Evolutionary conservation across 257 asterid species (phyloP).

Genomic region (Linderniella brevidens): DNA sequence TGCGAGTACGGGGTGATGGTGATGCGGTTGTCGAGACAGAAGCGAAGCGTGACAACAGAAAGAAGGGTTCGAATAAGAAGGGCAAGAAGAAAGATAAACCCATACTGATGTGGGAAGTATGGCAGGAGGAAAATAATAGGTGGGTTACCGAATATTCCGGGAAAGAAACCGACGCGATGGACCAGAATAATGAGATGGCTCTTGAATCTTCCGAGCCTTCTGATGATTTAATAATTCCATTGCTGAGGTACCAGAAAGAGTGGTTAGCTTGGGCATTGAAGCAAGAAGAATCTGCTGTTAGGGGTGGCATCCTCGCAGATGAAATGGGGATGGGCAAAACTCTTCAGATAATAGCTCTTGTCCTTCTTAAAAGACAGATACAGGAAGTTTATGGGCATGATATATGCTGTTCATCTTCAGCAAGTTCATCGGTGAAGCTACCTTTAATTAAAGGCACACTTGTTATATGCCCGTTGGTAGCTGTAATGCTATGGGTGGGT

Average conservation of each 20-base stretch:
- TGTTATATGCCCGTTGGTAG: constrained; percentile 84
- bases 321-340: constrained; percentile 99
- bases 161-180: constrained; percentile 18
- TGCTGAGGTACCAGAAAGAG: constrained; percentile 84
- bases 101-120: constrained; percentile 51
- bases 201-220: constrained; percentile 57
- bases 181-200: constrained; percentile 31
- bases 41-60: constrained; percentile 13
- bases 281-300: constrained; percentile 65
- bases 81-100: constrained; percentile 31
- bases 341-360: constrained; percentile 88
- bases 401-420: constrained; percentile 20
- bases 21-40: not conserved
- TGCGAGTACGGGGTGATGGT: no score
- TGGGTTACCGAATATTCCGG: constrained; percentile 54
- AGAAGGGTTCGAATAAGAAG: constrained; percentile 21
- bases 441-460: constrained; percentile 65
- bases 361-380: constrained; percentile 57
- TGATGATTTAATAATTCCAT: constrained; percentile 52
- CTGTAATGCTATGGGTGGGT: constrained; percentile 75
- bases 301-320: constrained; percentile 95
- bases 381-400: constrained; percentile 17
- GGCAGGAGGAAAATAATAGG: constrained; percentile 45
- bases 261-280: constrained; percentile 91
- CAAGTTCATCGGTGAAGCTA: constrained; percentile 29